Evolutionary conservation across 768 basidiomycete species (phyloP).

Genomic region (Boletus rufocinnamomeus): DNA sequence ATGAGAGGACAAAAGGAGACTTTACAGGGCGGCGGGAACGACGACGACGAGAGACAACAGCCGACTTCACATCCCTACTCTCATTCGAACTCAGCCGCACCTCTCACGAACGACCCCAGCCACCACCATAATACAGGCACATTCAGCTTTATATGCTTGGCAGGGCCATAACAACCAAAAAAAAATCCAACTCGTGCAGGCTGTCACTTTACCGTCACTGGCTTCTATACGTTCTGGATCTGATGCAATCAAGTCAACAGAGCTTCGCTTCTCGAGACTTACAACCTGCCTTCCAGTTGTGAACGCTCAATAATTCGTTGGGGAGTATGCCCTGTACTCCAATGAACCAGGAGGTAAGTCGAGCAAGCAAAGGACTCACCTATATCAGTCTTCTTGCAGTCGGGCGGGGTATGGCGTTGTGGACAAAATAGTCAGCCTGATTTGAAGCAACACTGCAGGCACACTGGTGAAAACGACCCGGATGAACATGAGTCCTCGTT

Average conservation of each 20-base stretch:
- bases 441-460: no score
- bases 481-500: neutral
- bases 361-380: neutral
- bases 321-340: slow-evolving; percentile 27
- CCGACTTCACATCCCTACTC: neutral
- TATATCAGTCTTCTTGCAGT: no score
- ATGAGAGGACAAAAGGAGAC: slow-evolving; percentile 13
- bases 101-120: slow-evolving; percentile 8
- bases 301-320: slow-evolving; percentile 60
- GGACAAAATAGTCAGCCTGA: no score
- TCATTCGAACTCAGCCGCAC: slow-evolving; percentile 31
- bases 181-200: neutral
- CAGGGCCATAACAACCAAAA: neutral
- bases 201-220: no score
- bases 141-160: slow-evolving; percentile 2
- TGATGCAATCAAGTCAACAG: neutral
- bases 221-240: no score
- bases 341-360: neutral
- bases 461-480: no score
- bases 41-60: slow-evolving; percentile 12
- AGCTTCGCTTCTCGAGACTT: neutral
- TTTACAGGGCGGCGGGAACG: slow-evolving; percentile 6
- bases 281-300: slow-evolving; percentile 59
- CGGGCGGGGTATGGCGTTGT: no score
- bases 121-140: slow-evolving; percentile 8